Evolutionary conservation across 345 rosid genomes (phyloP).

Genomic region (Corymbia maculata): DNA sequence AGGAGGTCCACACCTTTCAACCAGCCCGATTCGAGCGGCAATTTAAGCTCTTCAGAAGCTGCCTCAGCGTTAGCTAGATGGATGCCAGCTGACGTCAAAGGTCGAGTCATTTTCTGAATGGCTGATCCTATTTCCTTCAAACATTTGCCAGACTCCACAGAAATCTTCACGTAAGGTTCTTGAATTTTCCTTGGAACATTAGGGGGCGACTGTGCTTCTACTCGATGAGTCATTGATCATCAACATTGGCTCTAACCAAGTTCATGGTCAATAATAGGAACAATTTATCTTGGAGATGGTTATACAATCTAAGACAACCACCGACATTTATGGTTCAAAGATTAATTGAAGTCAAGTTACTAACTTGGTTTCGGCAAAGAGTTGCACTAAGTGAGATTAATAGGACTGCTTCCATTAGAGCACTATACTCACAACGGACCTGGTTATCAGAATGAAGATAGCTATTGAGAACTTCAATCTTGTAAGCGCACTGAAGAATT

Average conservation of each 20-base stretch:
- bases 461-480: constrained; percentile 27
- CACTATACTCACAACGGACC: neutral
- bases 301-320: neutral
- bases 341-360: neutral
- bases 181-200: constrained; percentile 8
- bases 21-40: neutral
- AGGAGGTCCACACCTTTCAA: constrained; percentile 4
- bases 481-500: constrained; percentile 21
- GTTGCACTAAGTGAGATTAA: neutral
- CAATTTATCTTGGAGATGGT: neutral
- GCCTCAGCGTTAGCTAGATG: constrained; percentile 13
- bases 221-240: neutral
- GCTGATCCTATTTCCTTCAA: constrained; percentile 22
- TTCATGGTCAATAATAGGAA: neutral
- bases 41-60: constrained; percentile 1
- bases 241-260: neutral
- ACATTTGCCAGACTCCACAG: constrained; percentile 18
- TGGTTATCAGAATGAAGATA: constrained; percentile 3
- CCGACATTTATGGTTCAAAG: neutral
- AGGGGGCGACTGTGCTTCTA: constrained; percentile 2
- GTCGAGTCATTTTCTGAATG: constrained; percentile 5
- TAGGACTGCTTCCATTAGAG: neutral
- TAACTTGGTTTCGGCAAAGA: neutral
- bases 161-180: constrained; percentile 10
- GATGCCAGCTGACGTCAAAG: neutral